Evolutionary conservation across 352 stramenopile species (phyloP), one percentile per base, ranked within the genome.

Genomic region (Globisporangium apiculatum): DNA sequence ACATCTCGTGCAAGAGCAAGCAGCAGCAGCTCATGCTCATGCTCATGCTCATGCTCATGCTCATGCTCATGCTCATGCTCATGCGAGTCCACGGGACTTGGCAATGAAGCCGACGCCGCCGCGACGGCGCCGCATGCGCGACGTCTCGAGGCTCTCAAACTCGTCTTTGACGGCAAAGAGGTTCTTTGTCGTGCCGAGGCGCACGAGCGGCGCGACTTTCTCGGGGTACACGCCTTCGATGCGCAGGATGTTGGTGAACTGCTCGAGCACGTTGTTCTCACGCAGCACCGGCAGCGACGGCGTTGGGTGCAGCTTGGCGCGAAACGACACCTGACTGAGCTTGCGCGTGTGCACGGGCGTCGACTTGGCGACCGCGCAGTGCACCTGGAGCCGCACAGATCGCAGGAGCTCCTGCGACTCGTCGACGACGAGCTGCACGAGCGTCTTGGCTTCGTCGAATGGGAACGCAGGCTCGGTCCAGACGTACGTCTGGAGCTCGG

Each of bases 391-490:
- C 0, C 75, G 76, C 18, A 89, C 77, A 9, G 76, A 86, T 5
- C 73, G 69, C 17, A 89, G 63, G 36, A 87, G 48, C 54, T 83
- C 72, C 46, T 87, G 78, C 31, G 67, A 70, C 54, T 87, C 78
- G 57, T 90, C 62, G 10, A 91, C 66, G 6, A 86, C 57, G 31
- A 95, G 68, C 64, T 94, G 80, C 37, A 98, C 83, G 41, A 80
- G 76, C 7, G 96, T 97, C 36, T 75, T 74, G 40, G 81, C 69
- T 5, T 75, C 76, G 14, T 90, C 83, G 54, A 88, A 97, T 12
- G 96, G 88, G 52, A 98, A 94, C 11, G 83, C 83, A 17, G 72
- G 73, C 53, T 94, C 83, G 11, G 73, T 79, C 69, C 94, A 89
- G 49, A 87, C 82, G 50, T 86, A 85, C 14, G 77, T 72, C 58